Evolutionary conservation across 345 rosid genomes (phyloP), one percentile per base, ranked within the genome.

Genomic region (Raphanus raphanistrum): DNA sequence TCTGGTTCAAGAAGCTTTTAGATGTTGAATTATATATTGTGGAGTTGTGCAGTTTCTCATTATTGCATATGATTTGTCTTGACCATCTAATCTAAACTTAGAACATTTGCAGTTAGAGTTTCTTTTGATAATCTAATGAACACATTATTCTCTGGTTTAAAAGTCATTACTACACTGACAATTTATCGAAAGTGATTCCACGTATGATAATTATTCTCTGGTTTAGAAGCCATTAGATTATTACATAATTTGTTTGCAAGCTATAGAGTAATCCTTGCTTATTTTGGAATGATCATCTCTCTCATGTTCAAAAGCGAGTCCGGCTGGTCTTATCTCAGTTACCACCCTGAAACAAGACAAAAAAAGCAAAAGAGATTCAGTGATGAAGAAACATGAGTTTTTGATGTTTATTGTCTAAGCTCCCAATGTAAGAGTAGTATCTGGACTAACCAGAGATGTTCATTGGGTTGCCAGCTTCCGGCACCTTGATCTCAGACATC

Each of bases 401-500:
- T 57, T 17, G 25, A 32, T 32, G 65, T 52, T 52, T 16, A 63
- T 36, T 28, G 48, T 50, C 31, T n/a, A 66, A 45, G 26, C 12
- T 64, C 32, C 25, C 16, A 28, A 33, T 41, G 45, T 45, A 58
- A 16, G 9, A 50, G 36, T 9, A 52, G 54, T 25, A 52, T 79
- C 9, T 67, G 70, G 9, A 68, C 74, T 35, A 72, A 87, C 98
- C 97, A 82, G 98, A 92, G 73, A 88, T 90, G 79, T 95, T 94
- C 98, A 95, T 92, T 33, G 99, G 97, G 84, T 84, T 90, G 33
- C 88, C 96, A 0, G 73, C 88, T 55, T 90, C 98, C 0, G 93
- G 87, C 82, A 90, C 97, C 84, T 86, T 90, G 81, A 95, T 91
- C 84, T 92, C 99, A 0, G 98, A 93, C 94, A 93, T 95, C 91